Conservation (phyloP, 1,284 basidiomycete genomes). For the Ustilago trichophora region DNA sequence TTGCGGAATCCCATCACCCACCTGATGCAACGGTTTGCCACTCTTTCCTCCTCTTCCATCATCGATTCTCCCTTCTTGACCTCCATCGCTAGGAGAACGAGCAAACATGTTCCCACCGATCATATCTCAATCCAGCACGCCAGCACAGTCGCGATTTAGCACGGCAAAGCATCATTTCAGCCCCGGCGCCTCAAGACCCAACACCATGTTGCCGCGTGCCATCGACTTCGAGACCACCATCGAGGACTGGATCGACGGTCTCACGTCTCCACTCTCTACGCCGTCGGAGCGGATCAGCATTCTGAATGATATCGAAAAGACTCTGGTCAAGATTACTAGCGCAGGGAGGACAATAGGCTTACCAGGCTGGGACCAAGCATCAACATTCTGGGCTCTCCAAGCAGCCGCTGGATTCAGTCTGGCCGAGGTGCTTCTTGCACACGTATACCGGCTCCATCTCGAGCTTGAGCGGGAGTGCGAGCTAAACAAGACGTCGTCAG, state of each 20-base stretch:
- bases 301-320: conserved; percentile 39
- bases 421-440: conserved; percentile 28
- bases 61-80: background rate
- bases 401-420: conserved; percentile 28
- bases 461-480: conserved; percentile 31
- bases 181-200: conserved; percentile 20
- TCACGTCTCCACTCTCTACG: conserved; percentile 35
- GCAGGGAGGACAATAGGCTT: background rate
- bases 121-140: conserved; percentile 6
- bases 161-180: conserved; percentile 20
- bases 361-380: conserved; percentile 7
- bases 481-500: background rate
- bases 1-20: background rate
- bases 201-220: conserved; percentile 17
- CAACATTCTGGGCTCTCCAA: conserved; percentile 40
- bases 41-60: too few relatives aligned
- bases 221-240: conserved; percentile 20
- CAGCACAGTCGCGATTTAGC: conserved; percentile 2
- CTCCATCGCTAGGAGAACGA: conserved; percentile 2
- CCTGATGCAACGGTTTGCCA: too few relatives aligned
- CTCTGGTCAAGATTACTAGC: conserved; percentile 21
- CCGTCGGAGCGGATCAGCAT: conserved; percentile 21
- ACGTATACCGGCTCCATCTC: conserved; percentile 30
- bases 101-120: conserved; percentile 23
- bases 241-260: conserved; percentile 30